Evolutionary conservation across 2,329 filamentous ascomycete genomes (phyloP).

Genomic region (Pseudodiploospora longispora): DNA sequence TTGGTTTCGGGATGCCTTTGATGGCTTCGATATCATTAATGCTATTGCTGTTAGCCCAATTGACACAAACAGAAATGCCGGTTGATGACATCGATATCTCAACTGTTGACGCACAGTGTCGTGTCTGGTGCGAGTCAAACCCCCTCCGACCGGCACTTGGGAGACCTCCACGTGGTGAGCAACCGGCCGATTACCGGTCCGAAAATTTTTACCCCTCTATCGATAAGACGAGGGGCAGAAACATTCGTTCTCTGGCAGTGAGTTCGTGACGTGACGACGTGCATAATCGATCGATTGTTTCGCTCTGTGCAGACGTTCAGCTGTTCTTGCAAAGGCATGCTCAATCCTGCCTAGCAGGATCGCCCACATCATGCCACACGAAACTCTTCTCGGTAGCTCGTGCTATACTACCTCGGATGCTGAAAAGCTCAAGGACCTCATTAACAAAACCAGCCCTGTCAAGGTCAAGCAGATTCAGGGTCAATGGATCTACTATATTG

Average conservation of each 20-base stretch:
- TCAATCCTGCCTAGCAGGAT: constrained; percentile 4
- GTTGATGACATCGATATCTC: no score
- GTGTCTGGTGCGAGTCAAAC: no score
- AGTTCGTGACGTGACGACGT: no score
- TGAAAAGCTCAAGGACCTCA: constrained; percentile 35
- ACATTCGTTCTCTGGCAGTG: neutral
- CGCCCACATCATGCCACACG: constrained; percentile 23
- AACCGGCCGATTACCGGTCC: constrained; percentile 11
- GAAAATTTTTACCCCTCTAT: constrained; percentile 14
- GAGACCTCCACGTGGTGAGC: neutral
- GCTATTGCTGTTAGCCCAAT: no score
- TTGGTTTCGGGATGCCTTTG: no score
- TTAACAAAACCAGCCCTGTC: constrained; percentile 33
- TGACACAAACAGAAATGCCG: no score
- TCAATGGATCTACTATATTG: constrained; percentile 59
- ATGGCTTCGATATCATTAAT: no score
- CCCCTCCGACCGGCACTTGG: no score
- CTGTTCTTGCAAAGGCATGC: constrained; percentile 1
- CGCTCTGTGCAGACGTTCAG: no score
- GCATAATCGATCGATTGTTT: no score
- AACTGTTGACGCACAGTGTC: no score
- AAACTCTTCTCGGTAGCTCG: constrained; percentile 32
- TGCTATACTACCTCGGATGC: constrained; percentile 42
- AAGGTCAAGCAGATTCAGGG: constrained; percentile 43
- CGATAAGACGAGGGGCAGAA: constrained; percentile 13